phyloP scores from a whole-genome alignment of 1,284 basidiomycete species.

The Schizophyllum amplum region DNA sequence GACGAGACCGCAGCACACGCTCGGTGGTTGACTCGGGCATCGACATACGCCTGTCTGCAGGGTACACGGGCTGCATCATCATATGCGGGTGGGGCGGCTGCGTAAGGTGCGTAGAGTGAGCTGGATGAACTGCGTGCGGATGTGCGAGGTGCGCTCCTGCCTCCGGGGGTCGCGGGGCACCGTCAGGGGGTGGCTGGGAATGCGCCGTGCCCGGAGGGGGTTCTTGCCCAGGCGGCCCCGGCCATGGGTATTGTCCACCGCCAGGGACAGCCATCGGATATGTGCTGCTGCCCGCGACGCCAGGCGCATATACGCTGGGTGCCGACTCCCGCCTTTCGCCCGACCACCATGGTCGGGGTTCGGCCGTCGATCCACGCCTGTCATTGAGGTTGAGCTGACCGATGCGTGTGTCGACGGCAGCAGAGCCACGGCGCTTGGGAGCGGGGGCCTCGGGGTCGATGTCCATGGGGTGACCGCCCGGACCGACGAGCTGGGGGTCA shows the following conservation, averaged over 20 bases:
- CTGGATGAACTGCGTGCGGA: background rate
- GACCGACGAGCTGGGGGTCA: conserved; percentile 61
- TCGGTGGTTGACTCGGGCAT: conserved; percentile 45
- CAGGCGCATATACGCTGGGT: conserved; percentile 54
- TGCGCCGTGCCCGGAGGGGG: conserved; percentile 50
- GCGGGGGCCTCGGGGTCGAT: conserved; percentile 59
- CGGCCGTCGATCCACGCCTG: conserved; percentile 67
- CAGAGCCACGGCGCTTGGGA: conserved; percentile 71
- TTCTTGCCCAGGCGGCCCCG: background rate
- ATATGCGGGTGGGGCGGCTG: conserved; percentile 19
- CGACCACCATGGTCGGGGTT: conserved; percentile 46
- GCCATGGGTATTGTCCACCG: background rate
- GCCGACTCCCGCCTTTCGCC: conserved; percentile 67
- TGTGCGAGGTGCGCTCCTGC: background rate
- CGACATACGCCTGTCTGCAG: conserved; percentile 66
- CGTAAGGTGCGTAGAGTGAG: background rate
- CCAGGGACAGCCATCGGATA: background rate
- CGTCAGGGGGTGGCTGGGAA: conserved; percentile 35
- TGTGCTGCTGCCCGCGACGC: background rate
- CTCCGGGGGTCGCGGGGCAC: background rate
- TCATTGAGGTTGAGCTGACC: conserved; percentile 67
- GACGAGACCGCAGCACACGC: conserved; percentile 57
- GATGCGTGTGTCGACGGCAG: conserved; percentile 65
- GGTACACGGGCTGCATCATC: conserved; percentile 49
- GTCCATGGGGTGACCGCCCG: conserved; percentile 52